These are phyloP conservation scores for Kodamaea suecica DNA, from an alignment of 1,139 yeast species.

Conservation along the genomic window DNA sequence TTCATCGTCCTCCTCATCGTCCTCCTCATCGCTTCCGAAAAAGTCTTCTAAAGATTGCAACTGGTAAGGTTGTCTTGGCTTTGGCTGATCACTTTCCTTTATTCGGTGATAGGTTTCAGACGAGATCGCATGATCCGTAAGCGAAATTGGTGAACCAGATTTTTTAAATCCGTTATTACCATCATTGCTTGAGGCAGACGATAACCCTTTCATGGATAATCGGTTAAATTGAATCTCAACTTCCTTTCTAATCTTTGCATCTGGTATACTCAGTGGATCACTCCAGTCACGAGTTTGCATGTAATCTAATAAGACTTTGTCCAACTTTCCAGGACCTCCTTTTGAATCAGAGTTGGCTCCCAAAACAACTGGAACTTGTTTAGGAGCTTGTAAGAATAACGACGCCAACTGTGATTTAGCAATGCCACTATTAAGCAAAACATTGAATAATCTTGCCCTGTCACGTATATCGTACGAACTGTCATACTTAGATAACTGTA, in stretches of 20 bases:
- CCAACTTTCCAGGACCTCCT: neutral
- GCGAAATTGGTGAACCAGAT: conserved; percentile 23
- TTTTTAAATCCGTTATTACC: conserved; percentile 9
- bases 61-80: conserved; percentile 40
- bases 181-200: conserved; percentile 8
- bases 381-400: conserved; percentile 78
- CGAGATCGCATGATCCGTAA: conserved; percentile 25
- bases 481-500: conserved; percentile 73
- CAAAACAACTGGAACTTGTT: conserved; percentile 52
- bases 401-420: conserved; percentile 58
- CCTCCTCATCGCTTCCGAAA: conserved; percentile 55
- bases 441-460: conserved; percentile 70
- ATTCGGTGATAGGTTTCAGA: conserved; percentile 19
- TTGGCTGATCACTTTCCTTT: conserved; percentile 3
- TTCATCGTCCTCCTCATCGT: conserved; percentile 20
- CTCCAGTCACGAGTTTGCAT: conserved; percentile 35
- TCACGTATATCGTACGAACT: conserved; percentile 77
- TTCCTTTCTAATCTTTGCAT: conserved; percentile 37
- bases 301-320: conserved; percentile 15
- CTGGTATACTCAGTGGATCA: conserved; percentile 31
- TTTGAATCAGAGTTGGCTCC: conserved; percentile 2
- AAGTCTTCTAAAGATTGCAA: conserved; percentile 84
- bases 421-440: conserved; percentile 39
- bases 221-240: conserved; percentile 25
- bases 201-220: conserved; percentile 15